Conservation (phyloP, 2,329 filamentous ascomycete species). For the Nectriaceae sp. region DNA sequence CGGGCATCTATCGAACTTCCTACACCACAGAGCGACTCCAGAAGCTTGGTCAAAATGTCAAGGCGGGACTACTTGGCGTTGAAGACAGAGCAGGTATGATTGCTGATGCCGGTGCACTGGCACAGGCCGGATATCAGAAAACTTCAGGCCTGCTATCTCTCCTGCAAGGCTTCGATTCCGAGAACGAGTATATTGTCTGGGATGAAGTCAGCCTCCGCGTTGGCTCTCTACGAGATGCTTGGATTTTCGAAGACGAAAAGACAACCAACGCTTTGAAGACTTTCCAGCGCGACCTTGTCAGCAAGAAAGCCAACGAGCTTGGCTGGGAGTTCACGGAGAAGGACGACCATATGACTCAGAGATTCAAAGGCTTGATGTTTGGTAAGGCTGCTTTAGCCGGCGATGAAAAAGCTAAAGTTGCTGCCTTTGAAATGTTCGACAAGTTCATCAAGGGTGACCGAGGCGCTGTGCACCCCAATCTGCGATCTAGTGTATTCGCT, state of each 20-base stretch:
- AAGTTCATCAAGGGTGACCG: slow-evolving; percentile 80
- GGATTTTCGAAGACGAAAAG: slow-evolving; percentile 75
- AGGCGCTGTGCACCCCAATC: slow-evolving; percentile 86
- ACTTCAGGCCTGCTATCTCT: slow-evolving; percentile 86
- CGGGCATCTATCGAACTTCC: slow-evolving; percentile 86
- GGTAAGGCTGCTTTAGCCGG: slow-evolving; percentile 78
- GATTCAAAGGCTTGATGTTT: slow-evolving; percentile 93
- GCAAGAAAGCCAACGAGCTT: slow-evolving; percentile 78
- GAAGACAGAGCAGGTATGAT: slow-evolving; percentile 96
- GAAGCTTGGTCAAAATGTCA: slow-evolving; percentile 87
- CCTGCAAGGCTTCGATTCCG: slow-evolving; percentile 79
- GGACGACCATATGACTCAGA: slow-evolving; percentile 88
- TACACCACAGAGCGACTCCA: slow-evolving; percentile 81
- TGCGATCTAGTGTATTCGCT: slow-evolving; percentile 82
- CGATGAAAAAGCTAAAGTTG: slow-evolving; percentile 75
- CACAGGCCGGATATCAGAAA: slow-evolving; percentile 88
- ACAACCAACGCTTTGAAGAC: slow-evolving; percentile 75
- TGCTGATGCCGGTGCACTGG: slow-evolving; percentile 86
- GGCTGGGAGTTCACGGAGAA: slow-evolving; percentile 86
- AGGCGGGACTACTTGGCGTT: slow-evolving; percentile 68
- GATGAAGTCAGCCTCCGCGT: slow-evolving; percentile 84
- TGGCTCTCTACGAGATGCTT: slow-evolving; percentile 76
- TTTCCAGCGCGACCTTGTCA: slow-evolving; percentile 79
- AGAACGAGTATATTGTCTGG: slow-evolving; percentile 93
- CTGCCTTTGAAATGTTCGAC: slow-evolving; percentile 86